These are phyloP conservation scores for Agaricus sinodeliciosus DNA, from an alignment of 768 basidiomycete genomes.

Conservation along the genomic window DNA sequence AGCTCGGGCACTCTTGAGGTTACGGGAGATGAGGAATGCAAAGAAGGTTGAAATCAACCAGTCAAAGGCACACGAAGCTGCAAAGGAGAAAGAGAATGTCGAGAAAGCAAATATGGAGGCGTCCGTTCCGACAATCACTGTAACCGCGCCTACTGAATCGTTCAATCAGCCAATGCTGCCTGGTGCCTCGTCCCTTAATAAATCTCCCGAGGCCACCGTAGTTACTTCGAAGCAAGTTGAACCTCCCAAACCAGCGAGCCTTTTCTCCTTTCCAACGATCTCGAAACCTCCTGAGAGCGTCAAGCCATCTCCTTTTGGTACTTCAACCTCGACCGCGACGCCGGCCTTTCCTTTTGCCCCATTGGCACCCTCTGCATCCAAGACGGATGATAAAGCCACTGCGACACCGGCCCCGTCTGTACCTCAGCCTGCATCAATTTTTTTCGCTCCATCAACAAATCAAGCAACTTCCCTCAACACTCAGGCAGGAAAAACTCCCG, in stretches of 20 bases:
- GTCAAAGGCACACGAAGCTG: constrained; percentile 32
- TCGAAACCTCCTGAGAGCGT: constrained; percentile 10
- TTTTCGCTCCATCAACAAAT: constrained; percentile 12
- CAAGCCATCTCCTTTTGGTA: not conserved
- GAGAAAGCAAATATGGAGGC: constrained; percentile 14
- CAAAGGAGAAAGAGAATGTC: constrained; percentile 24
- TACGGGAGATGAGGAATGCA: constrained; percentile 44
- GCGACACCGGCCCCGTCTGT: constrained; percentile 8
- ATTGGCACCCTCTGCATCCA: not conserved
- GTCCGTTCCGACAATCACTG: constrained; percentile 11
- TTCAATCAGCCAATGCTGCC: not conserved
- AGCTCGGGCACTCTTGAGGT: constrained; percentile 68
- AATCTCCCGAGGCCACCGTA: not conserved
- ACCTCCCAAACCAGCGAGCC: not conserved
- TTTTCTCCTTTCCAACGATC: not conserved
- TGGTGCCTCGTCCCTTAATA: not conserved
- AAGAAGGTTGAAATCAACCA: constrained; percentile 37
- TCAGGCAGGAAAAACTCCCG: constrained; percentile 4
- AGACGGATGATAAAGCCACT: constrained; percentile 6
- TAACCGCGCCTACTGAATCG: constrained; percentile 19
- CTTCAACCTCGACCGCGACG: not conserved
- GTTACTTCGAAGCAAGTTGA: not conserved
- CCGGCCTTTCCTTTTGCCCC: not conserved
- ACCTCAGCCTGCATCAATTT: constrained; percentile 4
- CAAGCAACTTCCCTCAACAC: not conserved